Conservation (phyloP, 2,329 filamentous ascomycete genomes). For the Penicillium polonicum region DNA sequence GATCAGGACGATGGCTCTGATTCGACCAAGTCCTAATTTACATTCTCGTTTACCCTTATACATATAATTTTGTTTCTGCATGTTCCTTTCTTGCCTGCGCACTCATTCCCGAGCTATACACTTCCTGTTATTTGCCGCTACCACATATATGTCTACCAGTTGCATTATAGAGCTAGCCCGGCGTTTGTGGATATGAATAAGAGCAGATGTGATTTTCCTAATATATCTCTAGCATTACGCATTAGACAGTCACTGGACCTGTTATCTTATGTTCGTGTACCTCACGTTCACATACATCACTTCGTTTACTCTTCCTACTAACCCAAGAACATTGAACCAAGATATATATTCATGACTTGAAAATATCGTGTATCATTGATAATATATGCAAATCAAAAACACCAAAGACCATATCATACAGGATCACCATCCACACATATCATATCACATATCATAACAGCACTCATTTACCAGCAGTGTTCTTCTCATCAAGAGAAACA, state of each 20-base stretch:
- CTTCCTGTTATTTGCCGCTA: slow-evolving; percentile 11
- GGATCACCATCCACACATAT: background rate
- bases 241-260: background rate
- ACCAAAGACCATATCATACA: background rate
- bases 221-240: background rate
- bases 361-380: background rate
- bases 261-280: no score
- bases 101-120: slow-evolving; percentile 14
- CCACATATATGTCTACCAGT: slow-evolving; percentile 15
- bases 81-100: background rate
- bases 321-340: no score
- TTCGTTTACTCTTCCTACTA: no score
- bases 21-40: slow-evolving; percentile 14
- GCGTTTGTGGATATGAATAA: slow-evolving; percentile 17
- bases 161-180: slow-evolving; percentile 23
- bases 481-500: slow-evolving; percentile 35
- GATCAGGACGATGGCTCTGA: slow-evolving; percentile 16
- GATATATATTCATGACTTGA: background rate
- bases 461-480: slow-evolving; percentile 10
- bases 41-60: slow-evolving; percentile 1
- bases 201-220: background rate
- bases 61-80: slow-evolving; percentile 14
- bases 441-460: background rate
- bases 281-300: no score
- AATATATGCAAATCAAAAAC: background rate